Evolutionary conservation across 345 rosid species (phyloP), one percentile per base, ranked within the genome.

Genomic region (Angophora floribunda): DNA sequence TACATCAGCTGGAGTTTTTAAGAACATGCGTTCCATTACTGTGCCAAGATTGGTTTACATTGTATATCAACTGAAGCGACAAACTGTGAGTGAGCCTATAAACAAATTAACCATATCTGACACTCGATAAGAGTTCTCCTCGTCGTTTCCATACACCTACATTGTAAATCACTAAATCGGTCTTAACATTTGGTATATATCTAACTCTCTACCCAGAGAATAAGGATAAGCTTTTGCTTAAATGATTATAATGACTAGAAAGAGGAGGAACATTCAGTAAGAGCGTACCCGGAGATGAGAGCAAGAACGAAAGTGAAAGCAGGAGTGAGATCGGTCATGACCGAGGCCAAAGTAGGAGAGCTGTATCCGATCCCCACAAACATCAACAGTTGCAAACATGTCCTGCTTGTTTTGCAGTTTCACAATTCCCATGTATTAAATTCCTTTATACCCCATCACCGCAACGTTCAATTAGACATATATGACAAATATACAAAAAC

Each of bases 231-330:
- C 47, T 36, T 36, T 75, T 19, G 82, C 82, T 36, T 9, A 13
- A 75, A 36, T 36, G 49, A 75, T 75, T 75, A 22, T 75, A 47
- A 36, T 75, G 82, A 63, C 32, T n/a, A n/a, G 47, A 52, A 86
- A 86, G 50, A 16, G 45, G 50, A 45, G 47, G 84, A 30, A 78
- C 50, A 87, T 51, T 17, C 22, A 44, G 19, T 26, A 30, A 21
- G 82, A 75, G 82, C 49, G 10, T 50, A 91, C 95, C 95, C 89
- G 85, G 88, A 90, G 84, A 93, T 21, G 49, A 90, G 47, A 78
- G 93, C 91, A 85, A 93, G 91, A 26, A 93, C 85, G 93, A 92
- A 93, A 15, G 95, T 93, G 78, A 93, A 93, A 52, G 93, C 93
- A 4, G 94, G 95, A 88, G 92, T 85, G 24, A 93, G 89, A 88